These are phyloP conservation scores for Pyrus bretschneideri DNA, from an alignment of 306 rosid genomes.

Conservation along the genomic window DNA sequence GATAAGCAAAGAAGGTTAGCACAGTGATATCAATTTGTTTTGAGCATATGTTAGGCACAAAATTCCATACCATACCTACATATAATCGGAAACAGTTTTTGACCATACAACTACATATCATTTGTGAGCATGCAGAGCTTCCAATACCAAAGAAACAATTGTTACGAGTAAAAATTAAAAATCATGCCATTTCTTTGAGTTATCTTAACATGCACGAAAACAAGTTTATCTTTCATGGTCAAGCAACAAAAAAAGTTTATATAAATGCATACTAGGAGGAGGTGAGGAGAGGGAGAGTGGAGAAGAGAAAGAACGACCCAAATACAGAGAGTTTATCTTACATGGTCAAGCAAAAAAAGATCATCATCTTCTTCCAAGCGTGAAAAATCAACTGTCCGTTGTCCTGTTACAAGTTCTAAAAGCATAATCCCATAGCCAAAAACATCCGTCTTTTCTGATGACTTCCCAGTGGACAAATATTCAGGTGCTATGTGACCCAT, in stretches of 20 bases:
- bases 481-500: slow-evolving; percentile 99
- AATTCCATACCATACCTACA: not conserved
- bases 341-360: slow-evolving; percentile 88
- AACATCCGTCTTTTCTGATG: slow-evolving; percentile 98
- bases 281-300: slow-evolving; percentile 7
- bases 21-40: not conserved
- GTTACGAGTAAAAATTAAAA: not conserved
- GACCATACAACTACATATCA: not conserved
- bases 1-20: slow-evolving; percentile 1
- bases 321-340: slow-evolving; percentile 28
- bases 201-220: not conserved
- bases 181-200: not conserved
- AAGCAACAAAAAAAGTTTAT: not conserved
- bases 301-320: not conserved
- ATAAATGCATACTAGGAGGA: not conserved
- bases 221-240: not conserved
- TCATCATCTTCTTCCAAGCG: slow-evolving; percentile 98
- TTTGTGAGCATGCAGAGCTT: slow-evolving; percentile 2
- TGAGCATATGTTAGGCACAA: not conserved
- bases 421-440: slow-evolving; percentile 98
- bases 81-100: not conserved
- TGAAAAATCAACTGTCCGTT: slow-evolving; percentile 87
- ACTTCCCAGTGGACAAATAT: slow-evolving; percentile 91
- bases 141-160: not conserved
- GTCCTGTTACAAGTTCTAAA: slow-evolving; percentile 94